phyloP scores from a whole-genome alignment of 2,329 filamentous ascomycete species.

The Aspergillus caelatus region DNA sequence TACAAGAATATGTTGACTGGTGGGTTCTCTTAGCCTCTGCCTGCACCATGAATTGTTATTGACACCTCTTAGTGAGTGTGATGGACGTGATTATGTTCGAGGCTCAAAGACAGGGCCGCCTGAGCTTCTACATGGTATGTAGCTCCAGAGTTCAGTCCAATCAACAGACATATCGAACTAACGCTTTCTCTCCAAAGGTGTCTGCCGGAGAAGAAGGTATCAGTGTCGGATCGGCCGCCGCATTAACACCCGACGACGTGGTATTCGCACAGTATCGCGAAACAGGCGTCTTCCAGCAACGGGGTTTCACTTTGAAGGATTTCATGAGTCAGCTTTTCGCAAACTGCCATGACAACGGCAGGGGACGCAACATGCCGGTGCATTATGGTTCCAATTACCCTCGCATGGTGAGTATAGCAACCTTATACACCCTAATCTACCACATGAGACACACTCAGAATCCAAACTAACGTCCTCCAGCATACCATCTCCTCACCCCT shows the following conservation, averaged over 20 bases:
- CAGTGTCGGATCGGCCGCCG: conserved; percentile 83
- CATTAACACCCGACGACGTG: conserved; percentile 80
- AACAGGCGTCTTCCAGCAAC: conserved; percentile 84
- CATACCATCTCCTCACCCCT: conserved; percentile 85
- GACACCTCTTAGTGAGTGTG: conserved; percentile 61
- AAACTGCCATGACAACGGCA: conserved; percentile 77
- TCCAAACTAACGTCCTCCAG: conserved; percentile 59
- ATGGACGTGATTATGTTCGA: conserved; percentile 99
- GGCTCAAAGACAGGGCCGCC: conserved; percentile 87
- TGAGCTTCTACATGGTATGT: conserved; percentile 93
- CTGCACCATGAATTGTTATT: not conserved
- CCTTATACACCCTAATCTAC: not conserved
- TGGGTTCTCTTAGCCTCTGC: conserved; percentile 29
- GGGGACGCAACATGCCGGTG: conserved; percentile 93
- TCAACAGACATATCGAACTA: not conserved
- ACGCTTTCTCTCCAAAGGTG: conserved; percentile 44
- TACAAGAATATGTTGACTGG: conserved; percentile 67
- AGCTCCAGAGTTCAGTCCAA: not conserved
- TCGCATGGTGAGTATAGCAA: conserved; percentile 69
- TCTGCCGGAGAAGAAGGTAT: conserved; percentile 94
- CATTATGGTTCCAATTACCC: conserved; percentile 86
- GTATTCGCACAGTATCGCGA: conserved; percentile 95
- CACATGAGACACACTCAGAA: not conserved
- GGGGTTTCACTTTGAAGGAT: conserved; percentile 81
- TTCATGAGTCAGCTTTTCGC: conserved; percentile 97